Conservation (phyloP, 257 asterid genomes). For the Linderniella brevidens region DNA sequence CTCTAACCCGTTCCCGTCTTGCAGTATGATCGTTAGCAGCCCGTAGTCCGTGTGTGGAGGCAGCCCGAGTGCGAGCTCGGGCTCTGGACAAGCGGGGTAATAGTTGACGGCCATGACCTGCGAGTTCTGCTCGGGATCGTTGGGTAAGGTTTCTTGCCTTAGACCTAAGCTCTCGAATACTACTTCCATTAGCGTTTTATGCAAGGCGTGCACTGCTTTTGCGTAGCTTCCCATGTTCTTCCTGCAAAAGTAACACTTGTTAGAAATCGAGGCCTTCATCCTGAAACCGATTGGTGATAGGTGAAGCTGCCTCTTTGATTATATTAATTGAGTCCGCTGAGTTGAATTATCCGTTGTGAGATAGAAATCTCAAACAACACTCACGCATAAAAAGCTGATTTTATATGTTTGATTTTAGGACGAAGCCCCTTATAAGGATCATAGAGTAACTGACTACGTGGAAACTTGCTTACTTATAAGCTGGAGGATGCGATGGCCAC, state of each 20-base stretch:
- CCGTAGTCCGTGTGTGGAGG: constrained; percentile 36
- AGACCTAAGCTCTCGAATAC: constrained; percentile 36
- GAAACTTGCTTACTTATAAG: no score
- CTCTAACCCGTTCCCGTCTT: constrained; percentile 21
- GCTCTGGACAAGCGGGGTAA: constrained; percentile 31
- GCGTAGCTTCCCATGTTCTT: constrained; percentile 32
- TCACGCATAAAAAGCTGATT: no score
- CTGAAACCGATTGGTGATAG: no score
- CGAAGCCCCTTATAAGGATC: no score
- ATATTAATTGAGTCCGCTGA: no score
- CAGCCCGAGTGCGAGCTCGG: constrained; percentile 23
- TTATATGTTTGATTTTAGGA: no score
- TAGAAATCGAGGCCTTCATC: no score
- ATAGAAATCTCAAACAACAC: no score
- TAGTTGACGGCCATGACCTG: constrained; percentile 29
- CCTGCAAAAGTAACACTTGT: constrained; percentile 10
- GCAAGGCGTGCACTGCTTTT: constrained; percentile 16
- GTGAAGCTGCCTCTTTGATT: no score
- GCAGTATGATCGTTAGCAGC: constrained; percentile 24
- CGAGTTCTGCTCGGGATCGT: constrained; percentile 18
- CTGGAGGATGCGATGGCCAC: no score
- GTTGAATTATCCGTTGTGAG: no score
- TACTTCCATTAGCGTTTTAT: constrained; percentile 11
- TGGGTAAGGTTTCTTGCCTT: constrained; percentile 16
- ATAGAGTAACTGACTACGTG: no score